A percentile compares a stretch with the other conserved stretches of the same genome.
These are phyloP conservation scores for Primulina eburnea DNA, from an alignment of 257 asterid species.

Conservation along the genomic window DNA sequence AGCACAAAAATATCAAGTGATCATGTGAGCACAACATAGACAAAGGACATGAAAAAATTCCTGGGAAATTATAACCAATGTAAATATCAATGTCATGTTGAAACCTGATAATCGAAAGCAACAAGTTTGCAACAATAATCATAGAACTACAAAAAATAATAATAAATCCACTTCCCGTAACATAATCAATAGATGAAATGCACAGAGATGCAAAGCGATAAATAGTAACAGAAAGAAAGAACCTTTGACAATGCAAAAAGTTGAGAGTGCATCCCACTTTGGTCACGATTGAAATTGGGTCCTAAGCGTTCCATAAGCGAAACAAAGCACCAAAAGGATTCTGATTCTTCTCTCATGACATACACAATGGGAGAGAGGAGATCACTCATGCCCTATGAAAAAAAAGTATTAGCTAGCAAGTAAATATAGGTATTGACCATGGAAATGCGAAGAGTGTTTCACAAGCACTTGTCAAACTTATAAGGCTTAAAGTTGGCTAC, in stretches of 20 bases:
- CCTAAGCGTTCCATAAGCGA: constrained; percentile 92
- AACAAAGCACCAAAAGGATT: constrained; percentile 97
- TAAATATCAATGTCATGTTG: not conserved
- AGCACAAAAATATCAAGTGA: not conserved
- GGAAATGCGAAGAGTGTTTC: not conserved
- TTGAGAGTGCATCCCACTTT: constrained; percentile 98
- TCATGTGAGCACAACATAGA: constrained; percentile 6
- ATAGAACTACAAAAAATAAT: not conserved
- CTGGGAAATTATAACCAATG: constrained; percentile 1
- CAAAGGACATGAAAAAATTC: constrained; percentile 2
- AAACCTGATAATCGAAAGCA: not conserved
- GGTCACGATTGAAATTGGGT: constrained; percentile 97
- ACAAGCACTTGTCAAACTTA: constrained; percentile 5
- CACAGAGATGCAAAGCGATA: not conserved
- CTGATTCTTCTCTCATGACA: constrained; percentile 86
- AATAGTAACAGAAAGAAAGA: constrained; percentile 26
- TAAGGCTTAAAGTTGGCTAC: constrained; percentile 35
- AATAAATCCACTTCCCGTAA: not conserved
- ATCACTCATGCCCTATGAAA: constrained; percentile 96
- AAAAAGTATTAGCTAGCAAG: constrained; percentile 24
- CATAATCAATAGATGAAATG: not conserved
- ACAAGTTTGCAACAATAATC: constrained; percentile 1
- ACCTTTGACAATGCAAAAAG: constrained; percentile 97
- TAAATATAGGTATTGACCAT: constrained; percentile 7
- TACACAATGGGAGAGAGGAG: constrained; percentile 85